phyloP scores from a whole-genome alignment of 2,329 filamentous ascomycete genomes.

The Tolypocladium paradoxum region DNA sequence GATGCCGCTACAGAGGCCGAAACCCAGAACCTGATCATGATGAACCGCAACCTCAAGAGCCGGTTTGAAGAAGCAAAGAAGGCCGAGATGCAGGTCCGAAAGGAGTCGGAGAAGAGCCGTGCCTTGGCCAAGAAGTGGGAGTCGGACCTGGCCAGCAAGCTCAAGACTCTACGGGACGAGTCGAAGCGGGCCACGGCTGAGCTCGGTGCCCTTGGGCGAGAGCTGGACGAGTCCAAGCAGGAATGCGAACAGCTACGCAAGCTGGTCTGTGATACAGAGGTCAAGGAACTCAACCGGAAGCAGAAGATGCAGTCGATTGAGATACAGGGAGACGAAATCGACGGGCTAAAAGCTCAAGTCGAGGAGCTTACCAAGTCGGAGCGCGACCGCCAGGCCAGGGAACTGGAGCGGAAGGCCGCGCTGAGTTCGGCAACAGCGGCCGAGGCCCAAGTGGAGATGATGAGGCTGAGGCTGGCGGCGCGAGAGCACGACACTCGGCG shows the following conservation, averaged over 20 bases:
- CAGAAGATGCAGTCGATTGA: constrained; percentile 56
- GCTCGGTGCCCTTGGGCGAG: constrained; percentile 43
- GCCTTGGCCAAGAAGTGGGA: constrained; percentile 71
- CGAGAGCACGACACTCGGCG: constrained; percentile 35
- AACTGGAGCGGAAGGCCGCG: constrained; percentile 47
- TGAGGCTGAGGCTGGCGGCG: constrained; percentile 46
- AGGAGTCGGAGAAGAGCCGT: constrained; percentile 61
- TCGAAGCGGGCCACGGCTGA: constrained; percentile 54
- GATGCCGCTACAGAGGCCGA: constrained; percentile 73
- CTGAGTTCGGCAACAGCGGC: constrained; percentile 48
- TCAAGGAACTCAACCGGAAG: constrained; percentile 51
- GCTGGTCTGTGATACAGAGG: constrained; percentile 58
- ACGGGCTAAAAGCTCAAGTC: constrained; percentile 47
- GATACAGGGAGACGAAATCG: constrained; percentile 48
- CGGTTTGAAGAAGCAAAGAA: constrained; percentile 65
- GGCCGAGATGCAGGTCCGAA: constrained; percentile 57
- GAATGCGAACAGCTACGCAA: constrained; percentile 56
- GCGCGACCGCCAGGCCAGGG: constrained; percentile 52
- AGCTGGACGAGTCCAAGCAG: constrained; percentile 44
- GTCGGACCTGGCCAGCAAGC: constrained; percentile 54
- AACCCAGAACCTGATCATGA: constrained; percentile 69
- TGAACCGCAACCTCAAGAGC: constrained; percentile 61
- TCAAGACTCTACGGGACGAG: constrained; percentile 57
- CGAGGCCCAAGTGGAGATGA: constrained; percentile 45
- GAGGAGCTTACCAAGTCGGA: constrained; percentile 49